Conservation (phyloP, 768 basidiomycete genomes). For the Serendipita sp. region DNA sequence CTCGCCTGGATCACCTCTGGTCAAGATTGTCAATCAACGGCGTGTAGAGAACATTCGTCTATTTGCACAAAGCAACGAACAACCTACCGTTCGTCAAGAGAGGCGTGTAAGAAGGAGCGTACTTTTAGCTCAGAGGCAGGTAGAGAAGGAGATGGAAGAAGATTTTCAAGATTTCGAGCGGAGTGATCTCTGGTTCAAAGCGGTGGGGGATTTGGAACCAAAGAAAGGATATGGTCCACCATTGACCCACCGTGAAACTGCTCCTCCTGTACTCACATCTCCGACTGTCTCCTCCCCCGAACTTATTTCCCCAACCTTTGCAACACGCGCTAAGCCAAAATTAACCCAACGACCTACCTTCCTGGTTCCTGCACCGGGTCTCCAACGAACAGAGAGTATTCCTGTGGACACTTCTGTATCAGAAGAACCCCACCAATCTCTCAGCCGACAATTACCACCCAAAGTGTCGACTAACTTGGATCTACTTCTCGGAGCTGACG, state of each 20-base stretch:
- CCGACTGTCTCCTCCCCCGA: background rate
- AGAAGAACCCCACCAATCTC: constrained; percentile 30
- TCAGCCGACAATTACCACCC: constrained; percentile 50
- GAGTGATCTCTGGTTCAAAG: constrained; percentile 87
- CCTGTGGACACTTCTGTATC: background rate
- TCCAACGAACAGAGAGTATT: constrained; percentile 5
- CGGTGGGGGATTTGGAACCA: constrained; percentile 42
- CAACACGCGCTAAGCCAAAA: background rate
- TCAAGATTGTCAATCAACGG: constrained; percentile 42
- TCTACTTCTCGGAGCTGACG: constrained; percentile 3
- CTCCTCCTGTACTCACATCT: background rate
- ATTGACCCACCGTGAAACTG: background rate
- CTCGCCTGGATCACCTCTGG: constrained; percentile 36
- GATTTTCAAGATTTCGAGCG: constrained; percentile 81
- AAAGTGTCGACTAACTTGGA: constrained; percentile 30
- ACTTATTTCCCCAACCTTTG: background rate
- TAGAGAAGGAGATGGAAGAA: constrained; percentile 78
- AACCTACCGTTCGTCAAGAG: constrained; percentile 27
- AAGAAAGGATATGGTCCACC: background rate
- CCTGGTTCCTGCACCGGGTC: constrained; percentile 7
- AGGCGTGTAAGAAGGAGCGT: constrained; percentile 60
- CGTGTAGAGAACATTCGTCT: constrained; percentile 52
- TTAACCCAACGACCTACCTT: constrained; percentile 8
- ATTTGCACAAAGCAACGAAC: constrained; percentile 39
- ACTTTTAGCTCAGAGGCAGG: constrained; percentile 68